Base-by-base conservation (phyloP, 345 rosid species). In the Pelargonium nanum region DNA sequence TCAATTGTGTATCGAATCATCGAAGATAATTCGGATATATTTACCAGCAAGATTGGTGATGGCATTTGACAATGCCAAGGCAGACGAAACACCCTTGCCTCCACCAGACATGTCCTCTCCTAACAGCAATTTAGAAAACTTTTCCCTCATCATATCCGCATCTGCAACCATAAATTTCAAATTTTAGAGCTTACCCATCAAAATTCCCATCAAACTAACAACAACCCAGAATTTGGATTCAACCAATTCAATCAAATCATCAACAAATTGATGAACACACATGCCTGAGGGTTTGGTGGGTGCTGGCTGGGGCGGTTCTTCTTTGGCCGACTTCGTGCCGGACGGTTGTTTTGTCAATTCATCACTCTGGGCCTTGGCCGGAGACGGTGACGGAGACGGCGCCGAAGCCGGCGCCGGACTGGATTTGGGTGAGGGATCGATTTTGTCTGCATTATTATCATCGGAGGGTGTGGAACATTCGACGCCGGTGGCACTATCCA, bases 61-160 rank as follows among this genome's bases (percentile, higher is more conserved):
- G 67, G 75, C 75, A 57, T 75, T 71, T 13, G 92, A 85, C 59
- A 85, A 63, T 30, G 92, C 92, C 58, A 85, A 78, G 59, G 92
- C 92, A 6, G 92, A 85, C 19, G 88, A 77, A 48, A 85, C 86
- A 48, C 91, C 88, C 67, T 81, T 85, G 53, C 91, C 91, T 57
- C 88, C 86, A 52, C 91, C 83, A 9, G 91, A 85, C 77, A 82
- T 85, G 55, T 85, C 88, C 68, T 85, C 88, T n/a, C 88, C 92
- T 62, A 83, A 55, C 26, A 85, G 75, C 67, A 85, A 63, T 73
- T 85, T 85, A 2, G 79, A 74, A 56, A 85, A 83, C 22, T 70
- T 81, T 53, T 85, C 88, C 78, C 78, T 81, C 85, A 85, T 77
- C 75, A 79, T 79, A 50, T 85, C 83, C 72, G 64, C 61, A 51